Evolutionary conservation across 2,329 filamentous ascomycete species (phyloP).

Genomic region (Drechslerella stenobrocha): DNA sequence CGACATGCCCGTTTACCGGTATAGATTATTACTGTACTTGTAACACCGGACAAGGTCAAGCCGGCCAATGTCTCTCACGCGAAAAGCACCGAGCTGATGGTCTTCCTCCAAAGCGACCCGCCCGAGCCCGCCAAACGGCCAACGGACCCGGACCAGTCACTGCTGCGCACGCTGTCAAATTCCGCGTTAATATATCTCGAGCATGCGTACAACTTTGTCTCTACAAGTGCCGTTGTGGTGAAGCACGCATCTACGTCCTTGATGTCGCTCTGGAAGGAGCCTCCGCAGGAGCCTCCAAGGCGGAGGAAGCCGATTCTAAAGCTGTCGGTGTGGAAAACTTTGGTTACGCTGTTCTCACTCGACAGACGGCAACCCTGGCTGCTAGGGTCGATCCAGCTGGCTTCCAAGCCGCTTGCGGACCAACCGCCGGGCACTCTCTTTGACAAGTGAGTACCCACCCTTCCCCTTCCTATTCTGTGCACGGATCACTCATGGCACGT

Average conservation of each 20-base stretch:
- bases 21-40: conserved; percentile 32
- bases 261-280: conserved; percentile 48
- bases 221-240: conserved; percentile 43
- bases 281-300: conserved; percentile 31
- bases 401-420: conserved; percentile 48
- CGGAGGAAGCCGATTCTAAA: conserved; percentile 49
- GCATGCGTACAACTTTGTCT: conserved; percentile 46
- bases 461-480: not conserved
- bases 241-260: conserved; percentile 45
- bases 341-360: conserved; percentile 48
- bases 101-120: conserved; percentile 34
- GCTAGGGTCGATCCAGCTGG: conserved; percentile 46
- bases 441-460: conserved; percentile 45
- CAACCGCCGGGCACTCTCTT: conserved; percentile 49
- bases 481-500: not conserved
- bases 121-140: conserved; percentile 35
- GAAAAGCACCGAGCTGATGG: conserved; percentile 46
- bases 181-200: conserved; percentile 34
- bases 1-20: too few relatives aligned
- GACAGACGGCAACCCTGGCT: conserved; percentile 51
- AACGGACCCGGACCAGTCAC: conserved; percentile 22
- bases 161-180: conserved; percentile 17
- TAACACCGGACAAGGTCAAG: conserved; percentile 39
- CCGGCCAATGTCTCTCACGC: conserved; percentile 32
- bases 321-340: conserved; percentile 49